Evolutionary conservation across 305 asterid genomes (phyloP), one percentile per base, ranked within the genome.

Genomic region (Plantago lanceolata): DNA sequence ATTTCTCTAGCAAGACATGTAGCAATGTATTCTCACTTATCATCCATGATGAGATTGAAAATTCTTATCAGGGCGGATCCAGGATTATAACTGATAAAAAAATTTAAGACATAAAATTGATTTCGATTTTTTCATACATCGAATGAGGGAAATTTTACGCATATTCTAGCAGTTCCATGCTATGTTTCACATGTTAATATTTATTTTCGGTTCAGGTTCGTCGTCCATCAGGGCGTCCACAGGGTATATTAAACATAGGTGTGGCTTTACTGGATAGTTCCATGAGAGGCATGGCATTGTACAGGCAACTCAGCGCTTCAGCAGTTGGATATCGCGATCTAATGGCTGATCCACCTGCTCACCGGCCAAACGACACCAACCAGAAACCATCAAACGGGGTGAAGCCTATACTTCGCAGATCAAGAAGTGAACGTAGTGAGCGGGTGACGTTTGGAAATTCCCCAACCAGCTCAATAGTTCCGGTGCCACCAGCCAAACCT

Each of bases 211-310:
- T 11, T 61, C 73, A 87, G 97, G 80, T 90, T 19, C 96, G 96
- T 6, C 86, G 97, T 54, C 89, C 93, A 44, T 90, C 97, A 1
- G 97, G 97, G 1, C 85, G 96, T 29, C 96, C 96, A 11, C 97
- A 90, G 28, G 95, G 97, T 1, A 90, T 90, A 69, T 50, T 88
- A 48, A 90, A 90, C 75, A 85, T 90, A 18, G 97, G 96, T 0
- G 96, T 90, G 71, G 83, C 96, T 63, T 70, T 90, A 43, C 85
- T 90, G 1, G 95, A 82, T 19, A 74, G 88, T 62, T 77, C 94
- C 0, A 85, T 90, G 96, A 76, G 90, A 58, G 84, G 96, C 80
- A 90, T 90, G 97, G 88, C 96, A 1, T 59, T 90, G 55, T 88
- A 88, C 78, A 67, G 74, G 3, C 91, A 90, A 40, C 73, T 81